Evolutionary conservation across 1,284 basidiomycete species (phyloP).

Genomic region (Leccinum ponderosum): DNA sequence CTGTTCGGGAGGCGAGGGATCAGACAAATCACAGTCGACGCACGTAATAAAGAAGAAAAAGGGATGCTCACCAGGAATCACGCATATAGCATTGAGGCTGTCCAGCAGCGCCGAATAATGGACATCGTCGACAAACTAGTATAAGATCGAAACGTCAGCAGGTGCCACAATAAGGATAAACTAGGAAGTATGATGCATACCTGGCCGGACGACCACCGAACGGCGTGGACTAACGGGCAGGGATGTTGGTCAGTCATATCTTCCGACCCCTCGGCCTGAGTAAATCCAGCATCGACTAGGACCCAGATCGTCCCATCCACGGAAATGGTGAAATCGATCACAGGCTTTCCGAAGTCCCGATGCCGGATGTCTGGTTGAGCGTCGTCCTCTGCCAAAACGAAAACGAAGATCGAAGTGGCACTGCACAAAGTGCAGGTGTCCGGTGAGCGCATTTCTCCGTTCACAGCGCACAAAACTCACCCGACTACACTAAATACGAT

Average conservation of each 20-base stretch:
- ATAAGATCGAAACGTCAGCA: not conserved
- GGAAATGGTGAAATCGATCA: constrained; percentile 57
- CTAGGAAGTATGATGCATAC: constrained; percentile 5
- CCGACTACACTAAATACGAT: constrained; percentile 69
- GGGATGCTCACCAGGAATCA: constrained; percentile 25
- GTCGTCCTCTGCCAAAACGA: constrained; percentile 38
- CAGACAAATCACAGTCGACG: not conserved
- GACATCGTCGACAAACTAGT: constrained; percentile 20
- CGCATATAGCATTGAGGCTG: constrained; percentile 34
- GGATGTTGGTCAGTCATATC: constrained; percentile 40
- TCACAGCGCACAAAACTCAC: constrained; percentile 40
- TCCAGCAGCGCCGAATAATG: constrained; percentile 16
- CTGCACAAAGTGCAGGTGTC: constrained; percentile 38
- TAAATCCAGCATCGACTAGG: constrained; percentile 49
- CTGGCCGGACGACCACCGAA: constrained; percentile 22
- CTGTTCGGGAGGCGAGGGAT: constrained; percentile 32
- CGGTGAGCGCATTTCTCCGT: not conserved
- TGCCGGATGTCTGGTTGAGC: constrained; percentile 36
- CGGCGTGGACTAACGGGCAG: constrained; percentile 13
- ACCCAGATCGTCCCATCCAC: constrained; percentile 46
- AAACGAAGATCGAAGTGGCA: constrained; percentile 65
- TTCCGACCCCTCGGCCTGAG: not conserved
- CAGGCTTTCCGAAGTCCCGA: constrained; percentile 55
- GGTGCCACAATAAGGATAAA: not conserved
- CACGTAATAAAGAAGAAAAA: constrained; percentile 24